phyloP scores from a whole-genome alignment of 2,329 filamentous ascomycete genomes.

The Leptographium galeiforme region DNA sequence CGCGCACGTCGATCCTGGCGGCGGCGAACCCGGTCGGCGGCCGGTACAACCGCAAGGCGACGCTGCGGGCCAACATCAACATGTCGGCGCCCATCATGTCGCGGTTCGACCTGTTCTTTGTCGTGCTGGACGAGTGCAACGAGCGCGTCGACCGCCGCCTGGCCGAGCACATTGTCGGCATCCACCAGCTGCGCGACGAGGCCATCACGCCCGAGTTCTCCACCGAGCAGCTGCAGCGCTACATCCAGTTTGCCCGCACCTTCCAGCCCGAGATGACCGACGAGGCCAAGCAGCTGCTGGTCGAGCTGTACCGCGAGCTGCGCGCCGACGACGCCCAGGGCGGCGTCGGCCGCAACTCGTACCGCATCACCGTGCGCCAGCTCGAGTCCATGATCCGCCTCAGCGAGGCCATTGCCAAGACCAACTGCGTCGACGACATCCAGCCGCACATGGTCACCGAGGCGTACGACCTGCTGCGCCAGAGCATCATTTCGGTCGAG shows the following conservation, averaged over 20 bases:
- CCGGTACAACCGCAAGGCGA: slow-evolving; percentile 93
- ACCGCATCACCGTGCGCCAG: slow-evolving; percentile 93
- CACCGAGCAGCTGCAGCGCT: slow-evolving; percentile 91
- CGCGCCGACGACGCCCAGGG: slow-evolving; percentile 88
- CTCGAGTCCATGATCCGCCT: slow-evolving; percentile 91
- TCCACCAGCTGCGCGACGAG: slow-evolving; percentile 85
- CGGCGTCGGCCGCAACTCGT: slow-evolving; percentile 85
- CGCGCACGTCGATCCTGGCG: slow-evolving; percentile 85
- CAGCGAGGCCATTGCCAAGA: slow-evolving; percentile 95
- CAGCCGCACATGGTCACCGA: slow-evolving; percentile 75
- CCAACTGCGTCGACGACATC: slow-evolving; percentile 89
- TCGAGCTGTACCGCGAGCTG: slow-evolving; percentile 90
- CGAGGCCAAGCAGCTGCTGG: slow-evolving; percentile 72
- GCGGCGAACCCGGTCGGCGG: slow-evolving; percentile 93
- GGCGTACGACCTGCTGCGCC: slow-evolving; percentile 78
- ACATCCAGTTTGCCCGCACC: slow-evolving; percentile 89
- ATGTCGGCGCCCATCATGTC: slow-evolving; percentile 99
- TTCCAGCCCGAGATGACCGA: slow-evolving; percentile 88
- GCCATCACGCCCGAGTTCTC: slow-evolving; percentile 88
- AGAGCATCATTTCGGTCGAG: slow-evolving; percentile 95
- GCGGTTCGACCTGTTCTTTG: slow-evolving; percentile 97
- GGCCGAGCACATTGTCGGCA: slow-evolving; percentile 84
- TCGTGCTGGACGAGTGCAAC: slow-evolving; percentile 93
- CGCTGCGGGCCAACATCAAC: slow-evolving; percentile 88
- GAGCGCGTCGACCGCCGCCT: slow-evolving; percentile 81